These are phyloP conservation scores for Eucalyptus sp. DNA, from an alignment of 345 rosid species.

Conservation along the genomic window DNA sequence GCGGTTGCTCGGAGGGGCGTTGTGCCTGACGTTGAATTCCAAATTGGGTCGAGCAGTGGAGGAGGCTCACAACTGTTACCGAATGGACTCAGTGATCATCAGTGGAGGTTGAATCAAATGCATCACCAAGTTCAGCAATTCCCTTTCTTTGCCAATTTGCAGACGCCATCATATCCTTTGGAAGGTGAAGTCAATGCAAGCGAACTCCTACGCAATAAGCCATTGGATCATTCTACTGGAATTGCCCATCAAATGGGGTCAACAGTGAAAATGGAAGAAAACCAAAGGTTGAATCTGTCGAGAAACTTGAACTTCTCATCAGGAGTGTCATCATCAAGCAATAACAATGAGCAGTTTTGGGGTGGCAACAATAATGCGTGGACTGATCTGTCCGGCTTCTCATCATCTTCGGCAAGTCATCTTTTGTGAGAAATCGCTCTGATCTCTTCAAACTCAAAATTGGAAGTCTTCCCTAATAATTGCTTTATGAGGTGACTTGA, in stretches of 20 bases:
- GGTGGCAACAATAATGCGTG: constrained; percentile 25
- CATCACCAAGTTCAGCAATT: constrained; percentile 9
- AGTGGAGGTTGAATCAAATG: background rate
- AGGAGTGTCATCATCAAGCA: background rate
- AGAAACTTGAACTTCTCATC: constrained; percentile 27
- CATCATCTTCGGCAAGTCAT: constrained; percentile 29
- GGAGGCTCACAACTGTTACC: constrained; percentile 8
- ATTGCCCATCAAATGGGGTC: background rate
- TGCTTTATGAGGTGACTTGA: background rate
- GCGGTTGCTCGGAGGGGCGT: background rate
- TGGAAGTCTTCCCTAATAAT: background rate
- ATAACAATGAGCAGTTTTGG: constrained; percentile 13
- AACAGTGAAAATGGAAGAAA: constrained; percentile 30
- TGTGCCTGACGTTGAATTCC: constrained; percentile 11
- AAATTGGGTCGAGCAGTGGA: constrained; percentile 3
- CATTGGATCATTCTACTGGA: constrained; percentile 9
- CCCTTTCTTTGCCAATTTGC: constrained; percentile 18
- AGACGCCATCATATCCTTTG: constrained; percentile 13
- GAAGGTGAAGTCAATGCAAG: constrained; percentile 6
- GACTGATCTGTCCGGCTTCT: constrained; percentile 37
- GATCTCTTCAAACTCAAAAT: background rate
- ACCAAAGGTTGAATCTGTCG: constrained; percentile 24
- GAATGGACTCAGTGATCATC: constrained; percentile 7
- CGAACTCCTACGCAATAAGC: constrained; percentile 9
- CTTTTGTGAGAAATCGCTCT: constrained; percentile 10